Conservation (phyloP, 352 stramenopile genomes). For the Elongisporangium senticosum region DNA sequence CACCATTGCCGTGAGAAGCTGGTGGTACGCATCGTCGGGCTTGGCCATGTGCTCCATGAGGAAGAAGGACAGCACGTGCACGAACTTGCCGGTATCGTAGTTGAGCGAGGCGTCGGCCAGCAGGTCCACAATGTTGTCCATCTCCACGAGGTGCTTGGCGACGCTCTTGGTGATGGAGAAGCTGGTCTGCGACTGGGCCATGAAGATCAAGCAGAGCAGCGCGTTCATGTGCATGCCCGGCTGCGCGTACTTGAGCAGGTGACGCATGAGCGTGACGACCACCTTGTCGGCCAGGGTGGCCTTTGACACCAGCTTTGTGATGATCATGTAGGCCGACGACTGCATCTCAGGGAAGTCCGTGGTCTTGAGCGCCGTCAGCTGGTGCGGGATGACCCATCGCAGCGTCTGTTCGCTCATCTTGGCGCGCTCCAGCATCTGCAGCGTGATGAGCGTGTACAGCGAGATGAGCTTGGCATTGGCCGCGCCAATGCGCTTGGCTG, state of each 20-base stretch:
- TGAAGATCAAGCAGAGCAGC: slow-evolving; percentile 67
- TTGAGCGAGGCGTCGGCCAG: slow-evolving; percentile 49
- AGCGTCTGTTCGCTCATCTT: slow-evolving; percentile 63
- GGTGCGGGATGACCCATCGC: slow-evolving; percentile 73
- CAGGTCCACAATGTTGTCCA: slow-evolving; percentile 65
- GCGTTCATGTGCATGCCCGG: slow-evolving; percentile 63
- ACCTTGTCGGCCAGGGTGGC: slow-evolving; percentile 68
- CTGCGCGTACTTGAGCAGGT: slow-evolving; percentile 71
- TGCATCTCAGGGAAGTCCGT: slow-evolving; percentile 68
- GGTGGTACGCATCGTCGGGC: slow-evolving; percentile 29
- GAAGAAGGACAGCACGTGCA: slow-evolving; percentile 47
- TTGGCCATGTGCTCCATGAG: slow-evolving; percentile 37
- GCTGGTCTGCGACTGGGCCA: slow-evolving; percentile 67
- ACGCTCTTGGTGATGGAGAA: slow-evolving; percentile 48
- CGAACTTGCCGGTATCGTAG: slow-evolving; percentile 75
- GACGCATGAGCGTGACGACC: slow-evolving; percentile 64
- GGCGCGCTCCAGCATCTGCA: slow-evolving; percentile 74
- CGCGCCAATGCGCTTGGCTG: slow-evolving; percentile 53
- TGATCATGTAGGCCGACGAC: slow-evolving; percentile 77
- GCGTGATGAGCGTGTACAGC: slow-evolving; percentile 77
- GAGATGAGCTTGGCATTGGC: slow-evolving; percentile 77
- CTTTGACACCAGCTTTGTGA: slow-evolving; percentile 81
- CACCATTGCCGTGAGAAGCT: slow-evolving; percentile 35
- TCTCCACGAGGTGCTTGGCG: slow-evolving; percentile 60
- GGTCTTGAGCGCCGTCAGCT: slow-evolving; percentile 66